These are phyloP conservation scores for Naumovozyma dairenensis DNA, from an alignment of 805 yeast genomes.

Conservation along the genomic window DNA sequence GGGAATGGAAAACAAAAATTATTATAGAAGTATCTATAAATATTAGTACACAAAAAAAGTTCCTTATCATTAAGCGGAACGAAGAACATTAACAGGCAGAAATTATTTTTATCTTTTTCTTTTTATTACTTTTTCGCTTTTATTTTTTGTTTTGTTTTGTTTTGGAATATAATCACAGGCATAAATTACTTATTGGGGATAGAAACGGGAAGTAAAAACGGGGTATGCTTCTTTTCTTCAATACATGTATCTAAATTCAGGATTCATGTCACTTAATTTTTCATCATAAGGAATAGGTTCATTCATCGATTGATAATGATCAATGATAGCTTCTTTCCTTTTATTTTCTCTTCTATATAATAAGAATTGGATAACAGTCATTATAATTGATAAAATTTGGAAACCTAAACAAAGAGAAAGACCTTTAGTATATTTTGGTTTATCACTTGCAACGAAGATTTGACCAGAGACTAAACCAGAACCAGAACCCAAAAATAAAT, in stretches of 20 bases:
- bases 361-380: slow-evolving; percentile 27
- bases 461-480: slow-evolving; percentile 34
- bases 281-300: slow-evolving; percentile 30
- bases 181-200: too few species aligned
- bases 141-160: too few species aligned
- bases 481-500: slow-evolving; percentile 29
- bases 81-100: too few species aligned
- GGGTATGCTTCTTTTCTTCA: too few species aligned
- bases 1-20: too few species aligned
- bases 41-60: too few species aligned
- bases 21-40: too few species aligned
- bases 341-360: slow-evolving; percentile 28
- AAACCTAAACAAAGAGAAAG: slow-evolving; percentile 37
- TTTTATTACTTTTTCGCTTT: too few species aligned
- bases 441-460: slow-evolving; percentile 30
- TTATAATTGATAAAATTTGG: slow-evolving; percentile 33
- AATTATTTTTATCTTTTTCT: too few species aligned
- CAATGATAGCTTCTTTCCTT: slow-evolving; percentile 29
- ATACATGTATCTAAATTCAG: slow-evolving; percentile 39
- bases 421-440: slow-evolving; percentile 32
- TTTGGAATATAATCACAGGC: too few species aligned
- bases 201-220: too few species aligned
- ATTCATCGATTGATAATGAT: slow-evolving; percentile 24
- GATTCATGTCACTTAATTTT: slow-evolving; percentile 31
- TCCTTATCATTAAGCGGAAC: too few species aligned